Base-by-base conservation (phyloP, 768 basidiomycete species). In the Cubamyces lactineus region DNA sequence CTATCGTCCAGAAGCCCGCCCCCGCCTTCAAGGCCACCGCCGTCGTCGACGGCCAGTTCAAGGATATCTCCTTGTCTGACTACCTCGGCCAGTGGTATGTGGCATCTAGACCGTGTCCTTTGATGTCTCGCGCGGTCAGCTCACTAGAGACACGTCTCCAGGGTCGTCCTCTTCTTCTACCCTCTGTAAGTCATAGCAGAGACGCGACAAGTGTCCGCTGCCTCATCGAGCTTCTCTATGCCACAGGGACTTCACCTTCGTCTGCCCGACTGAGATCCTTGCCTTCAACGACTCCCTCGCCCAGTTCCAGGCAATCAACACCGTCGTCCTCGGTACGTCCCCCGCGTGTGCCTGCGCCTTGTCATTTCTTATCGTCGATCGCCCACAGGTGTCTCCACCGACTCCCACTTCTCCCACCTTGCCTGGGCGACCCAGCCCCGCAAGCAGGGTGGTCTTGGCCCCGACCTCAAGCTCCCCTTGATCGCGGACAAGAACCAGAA, bases 81-180 rank as follows among this genome's bases (percentile, higher is more conserved):
- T 93, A 80, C 76, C 76, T 84, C 30, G 93, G 94, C 38, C 84
- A 92, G 88, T 96, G 93, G 93, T 93, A 66, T 19, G 80, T 70
- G 49, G 52, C 23, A 34, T 52, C 40, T 57, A 30, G 52, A 55
- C 58, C 45, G 62, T n/a, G 47, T 34, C 34, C 24, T 54, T 59
- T 38, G 19, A 43, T 15, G 9, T 13, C 53, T 54, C 48, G 48
- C 2, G 47, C 48, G 7, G 46, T 19, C 65, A 23, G 46, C 38
- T 59, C 17, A 59, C 48, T 50, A 55, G 51, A 38, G 34, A 16
- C 9, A 26, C 19, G 13, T 50, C 34, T 56, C 17, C 60, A 95
- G 94, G 94, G 87, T 96, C n/a, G 82, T 95, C 39, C 85, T 97
- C 17, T 83, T 96, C 75, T 96, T 96, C 80, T 97, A 97, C 78